Evolutionary conservation across 257 asterid species (phyloP), one percentile per base, ranked within the genome.

Genomic region (Solanum commersonii): DNA sequence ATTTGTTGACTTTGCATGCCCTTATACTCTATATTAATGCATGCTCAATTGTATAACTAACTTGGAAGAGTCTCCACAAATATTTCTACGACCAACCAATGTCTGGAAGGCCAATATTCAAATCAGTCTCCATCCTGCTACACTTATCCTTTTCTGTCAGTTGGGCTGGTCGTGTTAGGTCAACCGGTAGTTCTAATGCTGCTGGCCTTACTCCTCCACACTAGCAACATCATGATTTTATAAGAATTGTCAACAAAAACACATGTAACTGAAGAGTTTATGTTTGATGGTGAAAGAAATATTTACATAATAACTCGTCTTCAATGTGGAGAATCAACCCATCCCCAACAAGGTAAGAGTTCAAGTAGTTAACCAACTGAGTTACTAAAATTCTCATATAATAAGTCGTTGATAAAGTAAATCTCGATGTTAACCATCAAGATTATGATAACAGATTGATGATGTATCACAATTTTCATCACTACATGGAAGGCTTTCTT

Each of bases 81-180:
- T 46, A 46, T 46, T 11, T 67, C 70, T 71, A 88, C 38, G 87
- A 87, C 22, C 88, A 90, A 33, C 90, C 88, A 22, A 63, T 71
- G 63, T 60, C 70, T 4, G 92, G 90, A 74, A 84, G 90, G 31
- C 93, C 92, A 46, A 91, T 91, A 59, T 78, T 86, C 86, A 91
- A 77, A 20, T 88, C 91, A 10, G 93, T 91, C 85, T 78, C 91
- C 90, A 89, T 92, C 60, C 87, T 65, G 82, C 90, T 71, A 88
- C 90, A 73, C 23, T 56, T 88, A 7, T 15, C 88, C 3, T 2
- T 79, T 56, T 89, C 89, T 8, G 87, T 89, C 56, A 70, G 49
- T 56, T 86, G 84, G 35, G 7, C 27, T 37, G 31, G 5, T 74
- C 3, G 20, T 22, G 31, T 59, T 16, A 59, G 27, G 4, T n/a